Base-by-base conservation (phyloP, 1,284 basidiomycete genomes). In the Ceratobasidium theobromae region DNA sequence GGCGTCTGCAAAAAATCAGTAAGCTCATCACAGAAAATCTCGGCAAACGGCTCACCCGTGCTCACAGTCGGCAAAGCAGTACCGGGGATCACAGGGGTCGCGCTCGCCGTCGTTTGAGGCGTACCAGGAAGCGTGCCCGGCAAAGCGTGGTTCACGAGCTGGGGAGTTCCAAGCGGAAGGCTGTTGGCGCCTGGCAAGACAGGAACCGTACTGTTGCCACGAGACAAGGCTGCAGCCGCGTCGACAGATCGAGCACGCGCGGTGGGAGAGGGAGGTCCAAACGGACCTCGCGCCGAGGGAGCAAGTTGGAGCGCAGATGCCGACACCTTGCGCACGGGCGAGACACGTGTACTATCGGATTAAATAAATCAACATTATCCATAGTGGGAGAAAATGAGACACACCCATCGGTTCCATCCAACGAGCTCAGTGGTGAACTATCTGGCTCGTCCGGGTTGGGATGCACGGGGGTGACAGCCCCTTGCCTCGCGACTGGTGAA, bases 111-210 rank as follows among this genome's bases (percentile, higher is more conserved):
- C 12, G 53, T 55, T 21, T 41, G 35, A n/a, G 53, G 53, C 9
- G 53, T 55, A 28, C 53, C 53, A 4, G 53, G 55, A 4, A 58
- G 30, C 16, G 55, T 58, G 12, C 55, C 55, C 3, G 55, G 55
- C 23, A 58, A 23, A n/a, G 55, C 43, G 18, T 58, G 55, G 43
- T 58, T 58, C n/a, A 43, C n/a, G n/a, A 58, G 41, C 21, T 58
- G 55, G 21, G 55, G 55, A 4, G 55, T 58, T 23, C 43, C 43
- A 43, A 58, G 38, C 21, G 43, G 21, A 18, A 46, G n/a, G 5
- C 9, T 5, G n/a, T 18, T 14, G 43, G 43, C 43, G 43, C 35
- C 35, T 38, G 35, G 35, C 16, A 16, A 16, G 16, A 38, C 35
- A 38, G 38, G 16, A 12, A 32, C 53, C 18, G 35, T n/a, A n/a